A percentile compares a stretch with the other conserved stretches of the same genome.
Conservation (phyloP, 495 filamentous ascomycete genomes). For the Xylaria longipes region DNA sequence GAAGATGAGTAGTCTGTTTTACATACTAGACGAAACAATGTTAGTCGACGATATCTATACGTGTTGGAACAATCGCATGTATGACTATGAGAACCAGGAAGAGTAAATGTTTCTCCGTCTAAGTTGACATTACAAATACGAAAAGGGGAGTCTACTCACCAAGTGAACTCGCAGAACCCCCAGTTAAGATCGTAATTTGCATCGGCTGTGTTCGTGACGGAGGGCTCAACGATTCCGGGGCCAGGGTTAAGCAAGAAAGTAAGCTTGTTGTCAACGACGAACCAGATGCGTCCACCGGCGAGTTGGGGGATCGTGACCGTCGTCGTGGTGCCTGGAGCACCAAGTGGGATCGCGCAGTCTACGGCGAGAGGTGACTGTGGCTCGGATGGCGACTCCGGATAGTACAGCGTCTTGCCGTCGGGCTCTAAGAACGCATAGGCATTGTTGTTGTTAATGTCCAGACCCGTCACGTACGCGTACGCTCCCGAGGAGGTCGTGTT, state of each 20-base stretch:
- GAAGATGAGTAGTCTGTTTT: background rate
- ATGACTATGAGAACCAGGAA: background rate
- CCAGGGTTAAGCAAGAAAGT: conserved; percentile 74
- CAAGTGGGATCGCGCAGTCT: conserved; percentile 69
- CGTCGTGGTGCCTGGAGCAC: conserved; percentile 62
- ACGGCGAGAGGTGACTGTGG: conserved; percentile 48
- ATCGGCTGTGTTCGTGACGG: conserved; percentile 68
- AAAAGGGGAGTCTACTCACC: conserved; percentile 7
- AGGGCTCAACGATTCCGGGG: conserved; percentile 73
- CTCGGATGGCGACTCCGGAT: conserved; percentile 38
- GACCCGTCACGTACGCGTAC: conserved; percentile 75
- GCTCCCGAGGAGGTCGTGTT: conserved; percentile 64
- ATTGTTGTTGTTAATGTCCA: conserved; percentile 65
- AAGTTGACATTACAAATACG: background rate
- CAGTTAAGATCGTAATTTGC: conserved; percentile 69
- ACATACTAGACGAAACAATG: conserved; percentile 7
- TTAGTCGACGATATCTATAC: background rate
- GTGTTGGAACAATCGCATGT: background rate
- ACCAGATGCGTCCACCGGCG: conserved; percentile 74
- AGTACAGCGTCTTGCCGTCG: conserved; percentile 54
- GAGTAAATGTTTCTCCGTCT: background rate
- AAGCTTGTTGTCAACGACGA: conserved; percentile 63
- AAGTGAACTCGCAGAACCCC: conserved; percentile 79
- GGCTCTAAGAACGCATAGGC: conserved; percentile 65
- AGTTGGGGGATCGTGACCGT: conserved; percentile 70